Evolutionary conservation across 2,329 filamentous ascomycete genomes (phyloP).

Genomic region (Pezicula neosporulosa): DNA sequence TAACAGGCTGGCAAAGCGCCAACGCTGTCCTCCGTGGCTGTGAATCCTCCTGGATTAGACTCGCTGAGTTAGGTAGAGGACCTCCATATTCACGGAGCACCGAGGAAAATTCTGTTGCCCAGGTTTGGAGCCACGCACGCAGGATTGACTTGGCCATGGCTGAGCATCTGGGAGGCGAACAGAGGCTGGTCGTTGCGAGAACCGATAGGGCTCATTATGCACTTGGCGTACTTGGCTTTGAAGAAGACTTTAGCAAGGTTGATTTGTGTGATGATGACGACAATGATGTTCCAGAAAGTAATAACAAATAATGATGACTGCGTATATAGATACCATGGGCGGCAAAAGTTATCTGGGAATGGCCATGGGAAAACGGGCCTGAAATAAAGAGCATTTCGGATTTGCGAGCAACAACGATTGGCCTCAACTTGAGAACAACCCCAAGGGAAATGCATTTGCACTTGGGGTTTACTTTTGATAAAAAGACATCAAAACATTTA

Average conservation of each 20-base stretch:
- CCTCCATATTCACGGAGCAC: slow-evolving; percentile 63
- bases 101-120: slow-evolving; percentile 30
- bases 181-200: slow-evolving; percentile 57
- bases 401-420: no score
- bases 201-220: slow-evolving; percentile 69
- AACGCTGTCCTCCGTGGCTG: slow-evolving; percentile 79
- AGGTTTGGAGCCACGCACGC: slow-evolving; percentile 47
- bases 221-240: slow-evolving; percentile 73
- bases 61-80: slow-evolving; percentile 68
- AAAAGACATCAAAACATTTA: no score
- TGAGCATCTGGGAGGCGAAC: slow-evolving; percentile 36
- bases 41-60: slow-evolving; percentile 79
- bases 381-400: no score
- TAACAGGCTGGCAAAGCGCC: slow-evolving; percentile 87
- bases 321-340: no score
- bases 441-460: no score
- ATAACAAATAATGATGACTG: no score
- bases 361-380: no score
- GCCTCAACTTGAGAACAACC: no score
- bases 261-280: slow-evolving; percentile 43
- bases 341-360: no score
- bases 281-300: no score
- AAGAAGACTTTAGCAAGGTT: slow-evolving; percentile 67
- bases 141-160: slow-evolving; percentile 49
- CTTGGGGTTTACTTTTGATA: no score